A percentile compares a stretch with the other conserved stretches of the same genome.
Conservation (phyloP, 2,329 filamentous ascomycete species). For the Aspergillus arachidicola region DNA sequence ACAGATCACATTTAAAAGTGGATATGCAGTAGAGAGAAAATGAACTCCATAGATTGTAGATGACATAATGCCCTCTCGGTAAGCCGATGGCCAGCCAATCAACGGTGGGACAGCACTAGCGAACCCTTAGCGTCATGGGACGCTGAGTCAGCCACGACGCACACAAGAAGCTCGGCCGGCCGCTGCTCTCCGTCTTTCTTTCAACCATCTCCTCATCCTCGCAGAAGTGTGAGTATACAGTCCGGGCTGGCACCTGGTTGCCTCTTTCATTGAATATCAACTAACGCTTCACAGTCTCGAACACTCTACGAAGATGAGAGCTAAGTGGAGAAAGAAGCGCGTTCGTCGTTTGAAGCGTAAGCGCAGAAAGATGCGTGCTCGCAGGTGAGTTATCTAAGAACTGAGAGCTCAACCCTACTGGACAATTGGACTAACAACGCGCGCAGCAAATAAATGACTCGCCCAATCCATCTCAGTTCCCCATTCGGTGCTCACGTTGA, state of each 20-base stretch:
- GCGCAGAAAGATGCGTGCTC: constrained; percentile 99
- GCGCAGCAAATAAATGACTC: constrained; percentile 68
- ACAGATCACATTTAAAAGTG: background rate
- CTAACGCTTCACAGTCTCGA: constrained; percentile 29
- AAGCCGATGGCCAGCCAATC: constrained; percentile 23
- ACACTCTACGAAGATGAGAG: constrained; percentile 68
- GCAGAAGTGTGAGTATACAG: constrained; percentile 43
- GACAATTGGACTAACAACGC: constrained; percentile 28
- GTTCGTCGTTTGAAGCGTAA: constrained; percentile 99
- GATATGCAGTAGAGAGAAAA: background rate
- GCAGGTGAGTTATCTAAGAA: constrained; percentile 71
- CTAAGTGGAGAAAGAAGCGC: constrained; percentile 99
- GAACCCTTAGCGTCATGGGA: constrained; percentile 32
- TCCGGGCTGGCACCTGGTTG: constrained; percentile 3
- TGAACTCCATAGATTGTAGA: background rate
- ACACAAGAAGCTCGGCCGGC: constrained; percentile 42
- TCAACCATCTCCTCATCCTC: constrained; percentile 50
- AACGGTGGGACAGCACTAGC: constrained; percentile 20
- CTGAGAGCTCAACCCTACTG: background rate
- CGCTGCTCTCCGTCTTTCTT: constrained; percentile 38
- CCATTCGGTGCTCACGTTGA: constrained; percentile 40
- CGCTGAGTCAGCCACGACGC: constrained; percentile 45
- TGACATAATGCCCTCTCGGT: constrained; percentile 25
- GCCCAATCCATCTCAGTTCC: constrained; percentile 58
- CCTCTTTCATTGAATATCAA: constrained; percentile 14